Percentiles rank a stretch among this genome's conserved stretches.
These are phyloP conservation scores for Penicillium taxi DNA, from an alignment of 495 filamentous ascomycete species.

Conservation along the genomic window DNA sequence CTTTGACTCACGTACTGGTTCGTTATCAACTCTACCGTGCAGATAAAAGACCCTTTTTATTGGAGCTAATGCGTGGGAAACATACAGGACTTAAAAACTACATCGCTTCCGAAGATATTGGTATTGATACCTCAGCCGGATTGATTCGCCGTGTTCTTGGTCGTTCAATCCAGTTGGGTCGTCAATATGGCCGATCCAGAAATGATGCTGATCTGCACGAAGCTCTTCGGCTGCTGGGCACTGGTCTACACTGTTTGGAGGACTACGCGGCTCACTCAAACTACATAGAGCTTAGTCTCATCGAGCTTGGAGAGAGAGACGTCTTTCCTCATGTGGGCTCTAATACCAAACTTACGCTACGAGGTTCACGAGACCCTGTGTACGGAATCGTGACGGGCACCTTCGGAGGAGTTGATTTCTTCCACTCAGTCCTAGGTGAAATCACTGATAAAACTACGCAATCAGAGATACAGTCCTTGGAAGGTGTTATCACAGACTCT, in stretches of 20 bases:
- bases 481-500: conserved; percentile 60
- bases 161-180: conserved; percentile 64
- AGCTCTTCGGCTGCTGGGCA: conserved; percentile 75
- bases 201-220: conserved; percentile 74
- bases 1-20: conserved; percentile 60
- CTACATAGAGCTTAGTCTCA: conserved; percentile 76
- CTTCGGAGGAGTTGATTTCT: conserved; percentile 81
- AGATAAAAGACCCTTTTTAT: not conserved
- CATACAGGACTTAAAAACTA: conserved; percentile 84
- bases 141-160: conserved; percentile 65
- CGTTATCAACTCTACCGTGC: not conserved
- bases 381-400: conserved; percentile 82
- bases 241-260: conserved; percentile 84
- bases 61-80: conserved; percentile 2
- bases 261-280: conserved; percentile 91
- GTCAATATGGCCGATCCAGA: conserved; percentile 52
- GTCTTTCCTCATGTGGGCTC: conserved; percentile 83
- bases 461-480: conserved; percentile 74
- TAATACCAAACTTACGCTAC: conserved; percentile 54
- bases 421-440: conserved; percentile 85
- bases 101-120: conserved; percentile 70
- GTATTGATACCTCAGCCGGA: conserved; percentile 67
- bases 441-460: conserved; percentile 82
- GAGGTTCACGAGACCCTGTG: conserved; percentile 53
- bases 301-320: conserved; percentile 69